Conservation (phyloP, 2,329 filamentous ascomycete species). For the Emmonsia crescens region DNA sequence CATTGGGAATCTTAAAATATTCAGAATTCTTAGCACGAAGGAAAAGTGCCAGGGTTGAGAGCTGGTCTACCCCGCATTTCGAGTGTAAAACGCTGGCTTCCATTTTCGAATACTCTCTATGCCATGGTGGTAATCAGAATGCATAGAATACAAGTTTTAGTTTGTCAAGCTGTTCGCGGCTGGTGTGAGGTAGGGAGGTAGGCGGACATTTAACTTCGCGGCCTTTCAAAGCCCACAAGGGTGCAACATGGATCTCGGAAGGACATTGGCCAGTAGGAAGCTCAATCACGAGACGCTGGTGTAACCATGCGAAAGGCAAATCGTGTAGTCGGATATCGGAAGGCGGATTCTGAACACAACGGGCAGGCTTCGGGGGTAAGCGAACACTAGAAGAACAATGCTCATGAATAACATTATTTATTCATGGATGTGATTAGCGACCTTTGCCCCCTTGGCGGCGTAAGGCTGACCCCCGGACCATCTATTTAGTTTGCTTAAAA, state of each 20-base stretch:
- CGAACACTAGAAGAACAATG: not conserved
- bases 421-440: not conserved
- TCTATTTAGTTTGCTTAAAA: not conserved
- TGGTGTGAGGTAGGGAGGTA: not conserved
- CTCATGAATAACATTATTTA: too few relatives aligned
- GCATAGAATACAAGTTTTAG: not conserved
- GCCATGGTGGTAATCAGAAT: not conserved
- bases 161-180: not conserved
- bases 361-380: too few relatives aligned
- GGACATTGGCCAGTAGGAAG: not conserved
- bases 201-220: not conserved
- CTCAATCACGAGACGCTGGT: not conserved
- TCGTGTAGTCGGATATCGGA: not conserved
- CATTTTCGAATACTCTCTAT: not conserved
- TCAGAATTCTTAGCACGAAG: not conserved
- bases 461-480: not conserved
- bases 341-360: not conserved
- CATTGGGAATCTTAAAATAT: too few relatives aligned
- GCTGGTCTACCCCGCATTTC: not conserved
- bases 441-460: not conserved
- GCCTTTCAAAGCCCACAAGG: not conserved
- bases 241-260: not conserved
- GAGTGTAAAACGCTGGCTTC: not conserved
- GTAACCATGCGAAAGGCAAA: not conserved
- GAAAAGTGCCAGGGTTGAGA: too few relatives aligned